Base-by-base conservation (phyloP, 228 moss, liverwort and hornwort genomes). In the Sphagnum fallax region DNA sequence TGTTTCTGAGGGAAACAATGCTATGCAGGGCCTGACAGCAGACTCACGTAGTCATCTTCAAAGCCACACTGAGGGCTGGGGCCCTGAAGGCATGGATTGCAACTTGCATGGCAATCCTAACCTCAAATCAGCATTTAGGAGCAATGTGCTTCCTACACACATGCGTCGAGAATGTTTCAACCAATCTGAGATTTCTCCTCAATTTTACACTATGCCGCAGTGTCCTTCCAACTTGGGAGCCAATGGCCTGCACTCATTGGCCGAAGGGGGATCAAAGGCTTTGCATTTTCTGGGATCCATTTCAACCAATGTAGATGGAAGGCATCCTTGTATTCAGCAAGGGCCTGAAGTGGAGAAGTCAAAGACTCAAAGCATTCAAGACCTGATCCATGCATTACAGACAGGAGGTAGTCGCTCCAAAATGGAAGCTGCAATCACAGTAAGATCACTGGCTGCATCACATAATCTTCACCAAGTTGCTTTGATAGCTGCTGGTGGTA, bases 371-470 rank as follows among this genome's bases (percentile, higher is more conserved):
- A 69, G 73, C 49, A 70, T 85, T 13, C 80, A 87, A 64, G 85
- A 87, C 60, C 67, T 92, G 60, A 82, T 92, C 18, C 71, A 66
- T 63, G 66, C 83, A 0, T 62, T 92, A 69, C 83, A 85, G 67
- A 84, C 49, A 4, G 87, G 89, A 76, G 74, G 83, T 52, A 92
- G 89, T 65, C 77, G 87, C 49, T 85, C 80, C 70, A 89, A 89
- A 67, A 89, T 92, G 87, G 92, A 92, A 66, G 87, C 83, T n/a
- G 71, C 87, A 15, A 89, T 87, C 65, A 67, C 67, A 3, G 55
- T 92, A 49, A 81, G 92, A 66, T 89, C 83, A 52, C 58, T 89
- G 52, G 81, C 81, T 69, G 76, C 87, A 55, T 85, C 83, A 16
- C 73, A 85, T 50, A 74, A 82, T 4, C 70, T 63, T 64, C 67